These are phyloP conservation scores for Pichia sp. DNA, from an alignment of 1,139 yeast genomes.

Conservation along the genomic window DNA sequence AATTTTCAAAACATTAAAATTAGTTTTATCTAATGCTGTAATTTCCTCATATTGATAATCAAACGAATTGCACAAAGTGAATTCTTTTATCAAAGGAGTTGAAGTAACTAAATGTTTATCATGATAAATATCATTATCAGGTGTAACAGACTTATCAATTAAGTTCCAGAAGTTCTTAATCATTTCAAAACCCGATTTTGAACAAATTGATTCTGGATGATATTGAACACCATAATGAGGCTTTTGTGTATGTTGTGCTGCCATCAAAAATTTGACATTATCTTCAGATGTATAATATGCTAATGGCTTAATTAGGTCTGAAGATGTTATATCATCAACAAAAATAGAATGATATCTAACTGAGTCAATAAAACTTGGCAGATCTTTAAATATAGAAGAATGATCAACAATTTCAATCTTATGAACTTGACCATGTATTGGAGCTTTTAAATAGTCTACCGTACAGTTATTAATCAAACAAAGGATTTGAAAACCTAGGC, in stretches of 20 bases:
- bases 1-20: constrained; percentile 32
- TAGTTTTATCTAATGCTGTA: neutral
- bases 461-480: constrained; percentile 57
- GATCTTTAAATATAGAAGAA: constrained; percentile 35
- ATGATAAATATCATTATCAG: neutral
- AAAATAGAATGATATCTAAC: constrained; percentile 88
- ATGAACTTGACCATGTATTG: constrained; percentile 86
- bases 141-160: constrained; percentile 32
- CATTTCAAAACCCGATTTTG: constrained; percentile 55
- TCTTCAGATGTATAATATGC: constrained; percentile 42
- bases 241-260: constrained; percentile 49
- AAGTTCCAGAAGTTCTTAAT: constrained; percentile 56
- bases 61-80: constrained; percentile 6
- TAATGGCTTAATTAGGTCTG: constrained; percentile 41
- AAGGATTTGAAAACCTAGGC: constrained; percentile 86
- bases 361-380: constrained; percentile 46
- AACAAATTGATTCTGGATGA: constrained; percentile 94
- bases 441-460: constrained; percentile 47
- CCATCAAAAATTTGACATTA: constrained; percentile 56
- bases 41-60: constrained; percentile 14
- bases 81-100: constrained; percentile 17
- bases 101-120: constrained; percentile 11
- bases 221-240: constrained; percentile 95
- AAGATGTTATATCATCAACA: constrained; percentile 34
- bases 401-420: constrained; percentile 34